phyloP scores from a whole-genome alignment of 2,329 filamentous ascomycete genomes.

The Aspergillus nomiae region DNA sequence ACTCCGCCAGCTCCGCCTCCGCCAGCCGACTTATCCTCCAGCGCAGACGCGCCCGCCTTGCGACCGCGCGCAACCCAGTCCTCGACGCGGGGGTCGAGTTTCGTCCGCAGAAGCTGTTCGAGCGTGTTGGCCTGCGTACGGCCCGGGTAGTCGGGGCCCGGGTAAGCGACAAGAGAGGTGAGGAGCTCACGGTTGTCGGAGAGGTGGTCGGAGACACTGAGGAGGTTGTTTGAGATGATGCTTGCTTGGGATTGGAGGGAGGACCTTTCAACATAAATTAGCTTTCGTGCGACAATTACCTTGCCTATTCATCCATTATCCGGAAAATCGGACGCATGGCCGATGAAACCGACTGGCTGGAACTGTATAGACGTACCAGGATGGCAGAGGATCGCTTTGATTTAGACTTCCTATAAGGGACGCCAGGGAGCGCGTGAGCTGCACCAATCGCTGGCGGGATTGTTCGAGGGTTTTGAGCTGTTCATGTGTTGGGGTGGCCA shows the following conservation, averaged over 20 bases:
- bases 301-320: not conserved
- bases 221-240: constrained; percentile 71
- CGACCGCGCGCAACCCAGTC: constrained; percentile 69
- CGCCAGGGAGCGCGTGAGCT: constrained; percentile 68
- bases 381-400: constrained; percentile 66
- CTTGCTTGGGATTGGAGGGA: constrained; percentile 72
- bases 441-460: constrained; percentile 67
- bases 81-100: constrained; percentile 76
- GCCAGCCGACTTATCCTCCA: constrained; percentile 31
- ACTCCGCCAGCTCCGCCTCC: constrained; percentile 55
- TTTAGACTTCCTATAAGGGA: constrained; percentile 65
- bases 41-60: constrained; percentile 11
- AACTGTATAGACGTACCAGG: constrained; percentile 55
- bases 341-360: not conserved
- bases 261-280: constrained; percentile 49
- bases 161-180: constrained; percentile 70
- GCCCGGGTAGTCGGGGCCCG: constrained; percentile 73
- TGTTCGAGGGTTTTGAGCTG: constrained; percentile 68
- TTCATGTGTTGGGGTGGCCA: constrained; percentile 42
- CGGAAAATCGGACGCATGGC: not conserved
- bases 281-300: too few relatives aligned
- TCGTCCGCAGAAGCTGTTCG: constrained; percentile 74
- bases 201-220: constrained; percentile 66
- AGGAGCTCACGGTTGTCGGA: constrained; percentile 68
- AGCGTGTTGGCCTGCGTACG: constrained; percentile 65